phyloP scores from a whole-genome alignment of 140 eudicot genomes.

The Oenanthe javanica region DNA sequence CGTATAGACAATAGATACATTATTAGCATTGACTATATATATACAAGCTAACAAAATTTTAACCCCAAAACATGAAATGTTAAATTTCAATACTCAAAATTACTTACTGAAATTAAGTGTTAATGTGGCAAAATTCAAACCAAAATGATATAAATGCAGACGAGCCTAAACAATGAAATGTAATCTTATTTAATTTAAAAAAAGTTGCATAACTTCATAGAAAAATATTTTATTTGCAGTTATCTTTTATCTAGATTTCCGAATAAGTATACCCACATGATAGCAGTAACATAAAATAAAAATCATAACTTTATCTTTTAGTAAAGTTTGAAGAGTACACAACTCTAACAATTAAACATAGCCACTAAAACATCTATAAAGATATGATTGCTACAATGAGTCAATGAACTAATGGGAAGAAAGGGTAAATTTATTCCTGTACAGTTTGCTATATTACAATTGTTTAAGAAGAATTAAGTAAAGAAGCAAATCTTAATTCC shows the following conservation, averaged over 20 bases:
- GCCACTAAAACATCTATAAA: background rate
- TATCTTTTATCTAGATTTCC: background rate
- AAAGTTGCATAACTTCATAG: background rate
- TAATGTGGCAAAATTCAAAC: background rate
- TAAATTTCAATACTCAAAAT: background rate
- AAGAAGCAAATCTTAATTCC: too few relatives aligned
- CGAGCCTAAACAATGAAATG: background rate
- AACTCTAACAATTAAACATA: background rate
- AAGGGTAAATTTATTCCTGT: background rate
- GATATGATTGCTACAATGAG: too few relatives aligned
- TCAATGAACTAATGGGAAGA: too few relatives aligned
- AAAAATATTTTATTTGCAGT: background rate
- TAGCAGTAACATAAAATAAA: background rate
- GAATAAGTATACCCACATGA: background rate
- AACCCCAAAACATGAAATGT: background rate
- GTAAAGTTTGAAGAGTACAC: background rate
- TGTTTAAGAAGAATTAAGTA: too few relatives aligned
- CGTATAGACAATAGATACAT: background rate
- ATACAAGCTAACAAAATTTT: background rate
- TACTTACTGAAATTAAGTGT: background rate
- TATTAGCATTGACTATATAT: background rate
- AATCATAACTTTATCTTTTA: background rate
- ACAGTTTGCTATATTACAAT: background rate
- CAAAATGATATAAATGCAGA: background rate
- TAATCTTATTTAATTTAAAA: background rate